Evolutionary conservation across 768 basidiomycete genomes (phyloP), one percentile per base, ranked within the genome.

Genomic region (Asterophora parasitica): DNA sequence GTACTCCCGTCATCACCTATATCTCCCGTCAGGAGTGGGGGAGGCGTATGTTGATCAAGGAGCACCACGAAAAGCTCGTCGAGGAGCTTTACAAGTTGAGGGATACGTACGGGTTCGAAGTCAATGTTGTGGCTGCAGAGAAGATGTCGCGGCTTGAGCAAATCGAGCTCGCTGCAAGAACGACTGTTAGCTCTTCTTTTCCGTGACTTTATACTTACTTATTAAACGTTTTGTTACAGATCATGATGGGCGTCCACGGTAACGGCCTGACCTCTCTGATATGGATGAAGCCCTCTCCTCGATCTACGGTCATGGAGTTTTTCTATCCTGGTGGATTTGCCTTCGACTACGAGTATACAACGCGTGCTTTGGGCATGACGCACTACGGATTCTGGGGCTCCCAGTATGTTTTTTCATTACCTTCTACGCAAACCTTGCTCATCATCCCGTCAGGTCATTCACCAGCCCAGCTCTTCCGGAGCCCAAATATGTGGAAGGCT

Each of bases 241-340:
- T 95, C 58, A 78, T 95, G 83, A 85, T 94, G 78, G 92, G 92
- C 48, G 86, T 95, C 12, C 92, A 95, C 58, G 92, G 93, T 8
- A 95, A 96, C 60, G 93, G 90, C 27, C 64, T 96, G 32, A 94
- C 92, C 0, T 77, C 89, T 23, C 75, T 94, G 0, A 62, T 96
- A 4, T 96, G 92, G 92, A 96, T 95, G 93, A 84, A 87, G 17
- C 87, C 89, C 1, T 80, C 78, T 3, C 82, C 83, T 4, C 74
- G 84, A 13, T 78, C 89, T 27, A 92, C 93, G 0, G 91, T 96
- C 27, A 89, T 95, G 60, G 93, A 96, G 59, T 92, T 96, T 67
- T 93, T 92, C 65, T 89, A 74, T 64, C 85, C 85, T 0, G 75
- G 75, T 34, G 91, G 92, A 3, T 93, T 93, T 60, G 88, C 92